Conservation (phyloP, 2,329 filamentous ascomycete species). For the Orbilia blumenaviensis region DNA sequence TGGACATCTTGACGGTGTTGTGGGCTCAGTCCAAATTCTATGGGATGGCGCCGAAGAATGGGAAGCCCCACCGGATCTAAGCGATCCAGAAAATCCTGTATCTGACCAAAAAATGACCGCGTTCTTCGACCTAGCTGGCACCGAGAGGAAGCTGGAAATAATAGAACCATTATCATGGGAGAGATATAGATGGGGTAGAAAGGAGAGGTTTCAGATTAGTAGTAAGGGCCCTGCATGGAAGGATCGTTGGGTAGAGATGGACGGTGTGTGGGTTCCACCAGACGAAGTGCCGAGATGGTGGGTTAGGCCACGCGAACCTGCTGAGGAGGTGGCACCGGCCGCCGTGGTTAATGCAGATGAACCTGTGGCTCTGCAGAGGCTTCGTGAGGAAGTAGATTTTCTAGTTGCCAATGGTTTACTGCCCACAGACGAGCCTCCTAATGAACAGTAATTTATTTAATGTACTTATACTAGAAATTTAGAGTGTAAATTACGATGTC, state of each 20-base stretch:
- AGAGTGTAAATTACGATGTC: too few species aligned
- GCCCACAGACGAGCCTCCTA: too few species aligned
- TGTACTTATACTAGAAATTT: too few species aligned
- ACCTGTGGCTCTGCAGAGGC: too few species aligned
- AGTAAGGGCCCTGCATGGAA: neutral
- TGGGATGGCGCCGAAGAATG: conserved; percentile 1
- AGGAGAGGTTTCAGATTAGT: neutral
- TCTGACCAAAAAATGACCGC: neutral
- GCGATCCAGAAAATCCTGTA: neutral
- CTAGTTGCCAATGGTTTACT: too few species aligned
- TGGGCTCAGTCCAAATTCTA: neutral
- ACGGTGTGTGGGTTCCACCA: neutral
- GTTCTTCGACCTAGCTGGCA: neutral
- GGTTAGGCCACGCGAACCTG: too few species aligned
- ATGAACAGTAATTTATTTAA: too few species aligned
- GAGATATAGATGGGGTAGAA: neutral
- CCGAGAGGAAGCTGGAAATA: neutral
- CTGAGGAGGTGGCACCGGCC: too few species aligned
- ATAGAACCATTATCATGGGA: neutral
- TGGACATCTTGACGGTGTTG: neutral
- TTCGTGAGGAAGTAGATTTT: too few species aligned
- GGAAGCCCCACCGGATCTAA: neutral
- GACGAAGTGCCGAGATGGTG: neutral
- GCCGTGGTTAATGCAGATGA: too few species aligned
- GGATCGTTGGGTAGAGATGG: neutral